These are phyloP conservation scores for Thraustochytrium striatum DNA, from an alignment of 352 stramenopile genomes.

Conservation along the genomic window DNA sequence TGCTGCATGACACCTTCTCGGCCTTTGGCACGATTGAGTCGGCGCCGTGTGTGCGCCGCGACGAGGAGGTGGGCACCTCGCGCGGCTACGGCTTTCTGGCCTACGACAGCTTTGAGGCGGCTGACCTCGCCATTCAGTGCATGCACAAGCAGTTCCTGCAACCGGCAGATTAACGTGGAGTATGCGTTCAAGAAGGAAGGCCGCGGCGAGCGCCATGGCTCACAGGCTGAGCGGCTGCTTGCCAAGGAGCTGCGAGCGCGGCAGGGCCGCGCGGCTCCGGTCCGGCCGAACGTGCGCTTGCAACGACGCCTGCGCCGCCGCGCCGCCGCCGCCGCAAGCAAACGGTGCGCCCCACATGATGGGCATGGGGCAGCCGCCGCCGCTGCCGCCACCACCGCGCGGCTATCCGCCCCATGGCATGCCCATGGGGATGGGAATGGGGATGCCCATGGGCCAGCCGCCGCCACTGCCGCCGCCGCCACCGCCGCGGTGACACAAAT, in stretches of 20 bases:
- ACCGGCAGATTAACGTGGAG: constrained; percentile 93
- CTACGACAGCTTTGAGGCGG: constrained; percentile 94
- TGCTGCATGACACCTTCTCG: constrained; percentile 98
- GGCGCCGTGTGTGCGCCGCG: constrained; percentile 65
- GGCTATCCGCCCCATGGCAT: too few species aligned
- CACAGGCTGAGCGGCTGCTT: constrained; percentile 74
- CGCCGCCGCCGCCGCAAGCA: background rate
- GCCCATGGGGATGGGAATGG: too few species aligned
- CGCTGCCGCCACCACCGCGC: too few species aligned
- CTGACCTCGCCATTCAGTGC: constrained; percentile 96
- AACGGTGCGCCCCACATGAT: background rate
- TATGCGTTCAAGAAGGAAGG: constrained; percentile 98
- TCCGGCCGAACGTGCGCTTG: background rate
- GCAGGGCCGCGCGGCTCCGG: background rate
- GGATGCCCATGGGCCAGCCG: too few species aligned
- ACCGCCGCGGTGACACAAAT: too few species aligned
- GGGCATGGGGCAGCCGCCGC: background rate
- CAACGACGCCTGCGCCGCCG: background rate
- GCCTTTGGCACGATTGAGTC: constrained; percentile 94
- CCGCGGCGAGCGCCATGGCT: constrained; percentile 82
- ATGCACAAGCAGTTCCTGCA: constrained; percentile 98
- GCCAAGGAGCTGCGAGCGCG: constrained; percentile 55
- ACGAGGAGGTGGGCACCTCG: constrained; percentile 77
- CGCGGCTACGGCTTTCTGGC: constrained; percentile 95
- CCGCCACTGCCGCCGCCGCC: too few species aligned